A percentile compares a stretch with the other conserved stretches of the same genome.
phyloP scores from a whole-genome alignment of 2,329 filamentous ascomycete species.

The Fusarium veterinarium region DNA sequence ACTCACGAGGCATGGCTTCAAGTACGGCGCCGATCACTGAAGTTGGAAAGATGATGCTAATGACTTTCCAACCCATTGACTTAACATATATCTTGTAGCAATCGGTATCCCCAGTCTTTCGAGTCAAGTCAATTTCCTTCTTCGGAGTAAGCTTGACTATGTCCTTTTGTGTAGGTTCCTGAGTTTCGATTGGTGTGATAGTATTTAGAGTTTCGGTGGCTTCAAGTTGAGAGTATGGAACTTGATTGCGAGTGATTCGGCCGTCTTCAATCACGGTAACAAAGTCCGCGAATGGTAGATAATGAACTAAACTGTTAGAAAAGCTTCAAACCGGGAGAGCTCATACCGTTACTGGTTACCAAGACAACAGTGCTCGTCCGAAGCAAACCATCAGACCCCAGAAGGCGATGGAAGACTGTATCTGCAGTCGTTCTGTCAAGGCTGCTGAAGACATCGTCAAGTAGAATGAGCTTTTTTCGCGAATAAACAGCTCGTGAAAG shows the following conservation, averaged over 20 bases:
- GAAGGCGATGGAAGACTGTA: slow-evolving; percentile 55
- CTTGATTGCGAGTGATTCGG: slow-evolving; percentile 40
- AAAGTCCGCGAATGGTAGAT: slow-evolving; percentile 39
- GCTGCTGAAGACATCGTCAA: slow-evolving; percentile 61
- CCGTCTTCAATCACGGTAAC: slow-evolving; percentile 43
- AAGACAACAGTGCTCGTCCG: slow-evolving; percentile 50
- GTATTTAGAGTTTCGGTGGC: neutral
- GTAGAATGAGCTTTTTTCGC: slow-evolving; percentile 51
- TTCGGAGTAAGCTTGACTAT: neutral
- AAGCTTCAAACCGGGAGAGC: rapidly evolving
- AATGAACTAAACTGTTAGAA: slow-evolving; percentile 35
- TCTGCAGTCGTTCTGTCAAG: slow-evolving; percentile 58
- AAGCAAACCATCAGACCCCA: slow-evolving; percentile 56
- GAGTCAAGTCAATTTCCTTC: slow-evolving; percentile 39
- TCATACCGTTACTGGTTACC: slow-evolving; percentile 13
- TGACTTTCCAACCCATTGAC: slow-evolving; percentile 41
- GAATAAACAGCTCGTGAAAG: slow-evolving; percentile 61
- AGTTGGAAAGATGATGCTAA: slow-evolving; percentile 28
- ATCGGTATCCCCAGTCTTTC: slow-evolving; percentile 45
- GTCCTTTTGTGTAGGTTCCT: neutral
- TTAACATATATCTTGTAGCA: slow-evolving; percentile 47
- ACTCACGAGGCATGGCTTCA: slow-evolving; percentile 44
- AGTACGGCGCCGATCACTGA: slow-evolving; percentile 21
- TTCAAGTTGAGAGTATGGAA: slow-evolving; percentile 34
- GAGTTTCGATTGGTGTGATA: neutral